These are phyloP conservation scores for Takashimella koratensis DNA, from an alignment of 1,284 basidiomycete genomes.

Conservation along the genomic window DNA sequence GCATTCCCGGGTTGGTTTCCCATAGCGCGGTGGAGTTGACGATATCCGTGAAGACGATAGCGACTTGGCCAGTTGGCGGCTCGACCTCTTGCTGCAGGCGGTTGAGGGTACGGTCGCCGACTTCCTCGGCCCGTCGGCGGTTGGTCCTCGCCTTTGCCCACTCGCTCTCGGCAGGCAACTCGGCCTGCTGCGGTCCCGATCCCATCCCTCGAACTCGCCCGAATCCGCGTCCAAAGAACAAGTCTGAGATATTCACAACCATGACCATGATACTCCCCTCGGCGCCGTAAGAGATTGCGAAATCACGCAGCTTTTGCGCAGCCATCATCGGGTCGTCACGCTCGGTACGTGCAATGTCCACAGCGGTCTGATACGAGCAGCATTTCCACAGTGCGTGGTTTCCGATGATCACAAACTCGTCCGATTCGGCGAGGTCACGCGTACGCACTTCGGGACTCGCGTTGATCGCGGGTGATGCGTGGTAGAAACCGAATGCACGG, in stretches of 20 bases:
- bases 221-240: constrained; percentile 58
- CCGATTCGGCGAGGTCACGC: constrained; percentile 72
- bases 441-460: constrained; percentile 74
- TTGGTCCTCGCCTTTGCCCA: constrained; percentile 26
- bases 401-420: constrained; percentile 96
- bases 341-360: constrained; percentile 89
- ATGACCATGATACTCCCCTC: constrained; percentile 96
- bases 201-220: constrained; percentile 50
- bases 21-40: constrained; percentile 95
- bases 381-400: constrained; percentile 93
- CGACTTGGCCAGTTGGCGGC: constrained; percentile 82
- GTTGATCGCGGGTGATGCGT: constrained; percentile 86
- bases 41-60: constrained; percentile 97
- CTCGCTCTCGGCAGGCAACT: constrained; percentile 15
- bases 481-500: constrained; percentile 90
- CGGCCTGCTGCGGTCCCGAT: constrained; percentile 40
- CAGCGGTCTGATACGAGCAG: constrained; percentile 91
- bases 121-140: constrained; percentile 43
- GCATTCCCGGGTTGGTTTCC: constrained; percentile 97
- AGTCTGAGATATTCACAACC: constrained; percentile 81
- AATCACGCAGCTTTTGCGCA: constrained; percentile 93
- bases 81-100: constrained; percentile 75
- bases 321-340: constrained; percentile 90
- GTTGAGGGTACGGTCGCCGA: constrained; percentile 53
- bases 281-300: constrained; percentile 95